phyloP scores from a whole-genome alignment of 192 early-diverging fungal species.

The Linnemannia zychae region DNA sequence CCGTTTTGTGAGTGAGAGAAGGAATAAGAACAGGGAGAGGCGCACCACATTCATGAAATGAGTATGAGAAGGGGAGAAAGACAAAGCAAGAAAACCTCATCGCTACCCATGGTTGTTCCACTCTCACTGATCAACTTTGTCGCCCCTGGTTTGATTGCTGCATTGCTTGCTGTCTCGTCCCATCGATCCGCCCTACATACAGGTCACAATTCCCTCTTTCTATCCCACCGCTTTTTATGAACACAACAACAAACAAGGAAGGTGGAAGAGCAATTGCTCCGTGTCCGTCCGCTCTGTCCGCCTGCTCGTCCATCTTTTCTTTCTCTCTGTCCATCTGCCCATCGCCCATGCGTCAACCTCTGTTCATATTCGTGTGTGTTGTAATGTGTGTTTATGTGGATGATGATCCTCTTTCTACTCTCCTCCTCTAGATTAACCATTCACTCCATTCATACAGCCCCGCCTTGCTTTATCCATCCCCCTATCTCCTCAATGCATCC shows the following conservation, averaged over 20 bases:
- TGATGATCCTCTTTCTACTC: not conserved
- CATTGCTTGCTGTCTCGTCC: not conserved
- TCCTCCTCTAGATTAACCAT: not conserved
- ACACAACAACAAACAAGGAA: not conserved
- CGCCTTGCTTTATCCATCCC: not conserved
- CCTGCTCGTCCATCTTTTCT: not conserved
- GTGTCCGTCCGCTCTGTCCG: not conserved
- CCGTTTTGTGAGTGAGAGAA: too few species aligned
- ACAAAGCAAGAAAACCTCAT: not conserved
- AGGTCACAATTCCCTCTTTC: not conserved
- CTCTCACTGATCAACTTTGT: too few species aligned
- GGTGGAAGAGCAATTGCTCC: not conserved
- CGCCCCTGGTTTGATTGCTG: not conserved
- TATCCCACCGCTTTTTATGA: not conserved
- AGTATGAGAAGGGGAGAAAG: too few species aligned
- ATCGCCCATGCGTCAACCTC: too few species aligned
- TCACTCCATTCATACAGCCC: not conserved
- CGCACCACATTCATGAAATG: not conserved
- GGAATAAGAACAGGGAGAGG: not conserved
- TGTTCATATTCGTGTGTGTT: too few species aligned
- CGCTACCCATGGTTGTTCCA: too few species aligned
- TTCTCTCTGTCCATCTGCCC: not conserved
- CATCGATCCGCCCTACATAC: not conserved
- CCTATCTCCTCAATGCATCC: not conserved
- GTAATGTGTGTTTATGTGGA: not conserved